Percentiles rank a stretch among this genome's conserved stretches.
Evolutionary conservation across 2,329 filamentous ascomycete species (phyloP).

Genomic region (Pseudogymnoascus destructans): DNA sequence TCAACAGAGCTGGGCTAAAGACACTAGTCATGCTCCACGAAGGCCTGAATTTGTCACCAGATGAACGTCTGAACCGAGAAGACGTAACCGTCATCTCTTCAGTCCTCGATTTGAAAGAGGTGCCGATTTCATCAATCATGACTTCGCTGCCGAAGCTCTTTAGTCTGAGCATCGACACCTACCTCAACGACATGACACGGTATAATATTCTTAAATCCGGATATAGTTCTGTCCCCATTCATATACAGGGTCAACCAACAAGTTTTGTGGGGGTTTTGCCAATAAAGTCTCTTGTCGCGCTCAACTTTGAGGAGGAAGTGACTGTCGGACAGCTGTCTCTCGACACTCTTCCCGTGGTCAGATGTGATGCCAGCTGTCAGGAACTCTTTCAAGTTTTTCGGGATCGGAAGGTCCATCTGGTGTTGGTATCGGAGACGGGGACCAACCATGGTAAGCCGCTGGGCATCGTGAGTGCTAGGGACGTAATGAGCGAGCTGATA

Average conservation of each 20-base stretch:
- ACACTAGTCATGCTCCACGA: conserved; percentile 92
- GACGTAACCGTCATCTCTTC: conserved; percentile 96
- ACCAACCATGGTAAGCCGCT: conserved; percentile 66
- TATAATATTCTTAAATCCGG: conserved; percentile 80
- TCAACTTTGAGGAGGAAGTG: conserved; percentile 79
- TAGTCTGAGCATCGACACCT: conserved; percentile 76
- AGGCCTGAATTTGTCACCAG: conserved; percentile 6
- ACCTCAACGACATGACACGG: conserved; percentile 84
- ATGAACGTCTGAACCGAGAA: conserved; percentile 78
- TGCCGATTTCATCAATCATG: conserved; percentile 86
- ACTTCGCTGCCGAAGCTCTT: conserved; percentile 94
- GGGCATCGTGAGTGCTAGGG: conserved; percentile 88
- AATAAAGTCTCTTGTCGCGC: conserved; percentile 94
- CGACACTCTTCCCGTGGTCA: conserved; percentile 80
- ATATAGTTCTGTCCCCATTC: conserved; percentile 86
- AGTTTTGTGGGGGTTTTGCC: conserved; percentile 94
- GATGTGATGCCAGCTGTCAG: conserved; percentile 82
- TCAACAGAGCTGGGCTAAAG: conserved; percentile 97
- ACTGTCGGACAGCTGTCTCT: conserved; percentile 77
- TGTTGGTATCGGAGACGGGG: conserved; percentile 74
- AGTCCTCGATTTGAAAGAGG: conserved; percentile 86
- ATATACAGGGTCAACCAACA: conserved; percentile 61
- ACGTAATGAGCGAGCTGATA: conserved; percentile 94
- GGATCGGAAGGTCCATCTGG: conserved; percentile 96
- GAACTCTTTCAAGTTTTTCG: conserved; percentile 99